Base-by-base conservation (phyloP, 2,329 filamentous ascomycete species). In the Monilinia polystroma region DNA sequence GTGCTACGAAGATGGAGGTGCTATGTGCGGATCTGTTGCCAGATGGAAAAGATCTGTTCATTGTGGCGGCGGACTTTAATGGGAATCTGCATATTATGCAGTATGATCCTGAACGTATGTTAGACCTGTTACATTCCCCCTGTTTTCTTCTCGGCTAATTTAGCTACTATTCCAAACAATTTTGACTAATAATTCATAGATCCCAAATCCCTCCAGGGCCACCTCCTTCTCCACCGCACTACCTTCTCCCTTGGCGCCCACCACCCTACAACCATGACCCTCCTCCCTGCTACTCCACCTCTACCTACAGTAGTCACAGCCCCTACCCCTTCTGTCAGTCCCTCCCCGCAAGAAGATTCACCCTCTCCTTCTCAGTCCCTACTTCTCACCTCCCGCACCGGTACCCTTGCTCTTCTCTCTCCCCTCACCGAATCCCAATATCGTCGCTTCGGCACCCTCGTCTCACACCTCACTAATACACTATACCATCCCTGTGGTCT, bases 71-170 rank as follows among this genome's bases (percentile, higher is more conserved):
- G 16, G 94, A 98, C 76, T 87, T 90, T 47, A 90, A 97, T 73
- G 91, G 91, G 69, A 92, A 95, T 73, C 79, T 99, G 52, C 92
- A 97, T 76, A 84, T 97, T 57, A 80, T 98, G 70, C 92, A 98
- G 78, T 99, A 95, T 74, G 93, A 98, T 74, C 95, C 95, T 0
- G 94, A 98, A 75, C 90, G 92, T 95, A 82, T 79, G 89, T 84
- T 45, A 51, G 20, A 35, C 38, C 47, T 43, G 65, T 56, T 32
- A 67, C 26, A 38, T 60, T 49, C 43, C 56, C 56, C 56, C 51
- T 68, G 23, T 63, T 32, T 60, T 56, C 38, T 10, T 32, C 38
- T 67, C 29, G 16, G 14, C 18, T 20, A 51, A 51, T 14, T 0
- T 35, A 29, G 3, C 29, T 60, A 11, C 4, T 35, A 47, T 57